phyloP scores from a whole-genome alignment of 2,329 filamentous ascomycete species.

The Furcasterigmium furcatum region DNA sequence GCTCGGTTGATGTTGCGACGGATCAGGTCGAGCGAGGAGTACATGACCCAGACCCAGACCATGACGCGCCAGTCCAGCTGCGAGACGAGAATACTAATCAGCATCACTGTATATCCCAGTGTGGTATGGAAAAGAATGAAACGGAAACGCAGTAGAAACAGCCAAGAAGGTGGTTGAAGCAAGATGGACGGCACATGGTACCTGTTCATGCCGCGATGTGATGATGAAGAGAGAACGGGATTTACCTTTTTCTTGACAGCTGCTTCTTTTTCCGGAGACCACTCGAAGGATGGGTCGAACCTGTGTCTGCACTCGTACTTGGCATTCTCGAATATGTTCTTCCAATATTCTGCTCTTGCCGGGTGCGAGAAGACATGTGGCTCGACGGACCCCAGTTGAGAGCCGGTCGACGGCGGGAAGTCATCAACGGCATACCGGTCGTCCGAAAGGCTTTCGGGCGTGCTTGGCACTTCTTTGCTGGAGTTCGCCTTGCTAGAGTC shows the following conservation, averaged over 20 bases:
- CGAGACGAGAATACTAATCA: no score
- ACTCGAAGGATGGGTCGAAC: slow-evolving; percentile 46
- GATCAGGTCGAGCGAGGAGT: slow-evolving; percentile 41
- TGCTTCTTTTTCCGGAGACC: slow-evolving; percentile 44
- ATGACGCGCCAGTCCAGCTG: slow-evolving; percentile 42
- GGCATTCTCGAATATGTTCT: slow-evolving; percentile 49
- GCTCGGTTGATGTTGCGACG: slow-evolving; percentile 42
- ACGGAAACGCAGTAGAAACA: no score
- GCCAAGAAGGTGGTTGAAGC: no score
- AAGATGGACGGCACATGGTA: no score
- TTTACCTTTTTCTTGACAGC: slow-evolving; percentile 39
- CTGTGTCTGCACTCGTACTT: slow-evolving; percentile 60
- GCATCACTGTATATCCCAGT: no score
- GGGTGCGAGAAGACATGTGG: slow-evolving; percentile 46
- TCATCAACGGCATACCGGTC: neutral
- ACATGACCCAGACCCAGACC: slow-evolving; percentile 43
- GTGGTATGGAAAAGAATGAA: no score
- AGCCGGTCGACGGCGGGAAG: neutral
- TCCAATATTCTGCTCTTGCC: slow-evolving; percentile 48
- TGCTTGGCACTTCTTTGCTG: no score
- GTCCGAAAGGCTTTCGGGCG: neutral
- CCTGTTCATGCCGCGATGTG: no score
- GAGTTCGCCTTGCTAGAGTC: no score
- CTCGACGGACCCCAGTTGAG: slow-evolving; percentile 24
- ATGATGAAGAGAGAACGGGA: no score